Conservation (phyloP, 192 early-diverging fungal species). For the Gamsiella multidivaricata region DNA sequence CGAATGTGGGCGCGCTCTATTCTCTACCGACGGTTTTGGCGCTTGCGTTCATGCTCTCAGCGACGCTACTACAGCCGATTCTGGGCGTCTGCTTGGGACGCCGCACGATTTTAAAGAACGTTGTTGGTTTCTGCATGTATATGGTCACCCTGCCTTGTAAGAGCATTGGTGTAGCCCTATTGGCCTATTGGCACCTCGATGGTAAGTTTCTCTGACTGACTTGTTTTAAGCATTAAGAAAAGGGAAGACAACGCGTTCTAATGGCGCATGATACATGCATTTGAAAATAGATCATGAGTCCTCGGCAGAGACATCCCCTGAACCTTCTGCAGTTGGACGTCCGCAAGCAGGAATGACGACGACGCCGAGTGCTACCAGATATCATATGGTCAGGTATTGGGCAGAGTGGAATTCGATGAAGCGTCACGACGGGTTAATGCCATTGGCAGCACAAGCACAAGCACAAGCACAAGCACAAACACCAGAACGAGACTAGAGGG, state of each 20-base stretch:
- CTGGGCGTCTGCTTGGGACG: constrained; percentile 10
- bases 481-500: not conserved
- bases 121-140: constrained; percentile 2
- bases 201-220: constrained; percentile 13
- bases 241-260: not conserved
- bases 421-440: too few relatives aligned
- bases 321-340: not conserved
- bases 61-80: constrained; percentile 9
- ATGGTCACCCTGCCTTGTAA: not conserved
- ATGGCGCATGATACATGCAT: not conserved
- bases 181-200: not conserved
- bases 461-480: not conserved
- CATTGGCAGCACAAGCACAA: not conserved
- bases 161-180: not conserved
- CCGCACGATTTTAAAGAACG: not conserved
- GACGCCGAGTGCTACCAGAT: not conserved
- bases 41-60: not conserved
- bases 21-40: constrained; percentile 14
- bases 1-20: constrained; percentile 1
- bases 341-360: not conserved
- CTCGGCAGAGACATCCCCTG: not conserved
- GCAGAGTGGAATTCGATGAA: constrained; percentile 15
- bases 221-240: too few relatives aligned
- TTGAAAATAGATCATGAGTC: constrained; percentile 5
- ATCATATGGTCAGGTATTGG: constrained; percentile 15